Evolutionary conservation across 2,329 filamentous ascomycete species (phyloP), one percentile per base, ranked within the genome.

Genomic region (Paracorniculantispora psalliotae): DNA sequence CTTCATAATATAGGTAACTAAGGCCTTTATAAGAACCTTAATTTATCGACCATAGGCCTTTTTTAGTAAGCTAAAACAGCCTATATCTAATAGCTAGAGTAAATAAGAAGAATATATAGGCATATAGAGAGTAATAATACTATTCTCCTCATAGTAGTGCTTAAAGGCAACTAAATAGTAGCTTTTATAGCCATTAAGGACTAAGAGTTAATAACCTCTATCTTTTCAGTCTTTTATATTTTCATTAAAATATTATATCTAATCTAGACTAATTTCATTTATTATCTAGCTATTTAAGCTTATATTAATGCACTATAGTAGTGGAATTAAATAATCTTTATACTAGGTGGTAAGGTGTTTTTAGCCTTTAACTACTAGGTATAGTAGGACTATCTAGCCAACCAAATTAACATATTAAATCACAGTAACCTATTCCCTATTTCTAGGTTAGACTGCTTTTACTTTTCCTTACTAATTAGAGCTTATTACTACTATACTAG

Each of bases 121-220:
- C 12, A 52, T 35, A 52, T 52, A 52, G 28, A 52, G 49, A 15
- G 23, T 52, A 37, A 52, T 52, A 37, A 52, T 52, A 23, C 35
- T 52, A 4, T 52, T 35, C 28, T 52, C 49, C 28, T 52, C 35
- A 37, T 52, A 52, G 21, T 17, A 52, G 2, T 12, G 17, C 28
- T 52, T 37, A 37, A 52, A 52, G 6, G 10, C 30, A 7, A 12
- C 12, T 6, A 12, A 33, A 12, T 33, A 12, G 30, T 33, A 12
- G 30, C 30, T 33, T 12, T 7, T 33, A 33, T 33, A 12, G 7
- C 30, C 30, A 33, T 33, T 12, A 7, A 33, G 6, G 12, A 33
- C 12, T 33, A 33, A 12, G 12, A 33, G 30, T 6, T 12, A 12
- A 33, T 33, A 33, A 7, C 6, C 30, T 7, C 30, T 12, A 33